Evolutionary conservation across 305 asterid genomes (phyloP), one percentile per base, ranked within the genome.

Genomic region (Fraxinus ornus): DNA sequence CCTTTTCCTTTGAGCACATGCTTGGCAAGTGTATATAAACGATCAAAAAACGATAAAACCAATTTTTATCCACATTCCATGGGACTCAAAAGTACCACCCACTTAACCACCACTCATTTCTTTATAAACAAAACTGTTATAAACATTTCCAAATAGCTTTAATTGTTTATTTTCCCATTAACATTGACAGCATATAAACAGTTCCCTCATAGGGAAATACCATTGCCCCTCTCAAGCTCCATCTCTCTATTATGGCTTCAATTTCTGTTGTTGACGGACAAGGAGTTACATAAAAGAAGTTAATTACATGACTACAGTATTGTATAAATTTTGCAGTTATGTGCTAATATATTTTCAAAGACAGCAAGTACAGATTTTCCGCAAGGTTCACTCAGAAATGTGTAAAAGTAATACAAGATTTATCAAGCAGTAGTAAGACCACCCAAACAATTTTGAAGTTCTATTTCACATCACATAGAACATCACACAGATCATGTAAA

Each of bases 401-500:
- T 66, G 74, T 26, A 24, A 12, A 66, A 22, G 33, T 64, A 68
- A 68, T 68, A 28, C 37, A 68, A 7, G 21, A 10, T 68, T 68
- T 26, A 26, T 26, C 6, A 9, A 4, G 36, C 37, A 66, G 35
- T 22, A 26, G 19, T 26, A 68, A 68, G 21, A 68, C 8, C 21
- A 68, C 37, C 75, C 36, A 68, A n/a, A 68, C 37, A 7, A 68
- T 17, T 35, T 10, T 30, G 22, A 77, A 21, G 13, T 79, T 70
- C 78, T 71, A 39, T 75, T 57, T 28, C 57, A 71, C 72, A 73
- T 41, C 49, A 37, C 44, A 62, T 7, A 62, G 83, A 55, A 71
- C 44, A 73, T 55, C 49, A 39, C 55, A 52, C 10, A 62, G 83
- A 78, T 44, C 12, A 79, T 37, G 78, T 21, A 44, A 82, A 35